phyloP scores from a whole-genome alignment of 1,284 basidiomycete genomes.

The Chalciporus sp. region DNA sequence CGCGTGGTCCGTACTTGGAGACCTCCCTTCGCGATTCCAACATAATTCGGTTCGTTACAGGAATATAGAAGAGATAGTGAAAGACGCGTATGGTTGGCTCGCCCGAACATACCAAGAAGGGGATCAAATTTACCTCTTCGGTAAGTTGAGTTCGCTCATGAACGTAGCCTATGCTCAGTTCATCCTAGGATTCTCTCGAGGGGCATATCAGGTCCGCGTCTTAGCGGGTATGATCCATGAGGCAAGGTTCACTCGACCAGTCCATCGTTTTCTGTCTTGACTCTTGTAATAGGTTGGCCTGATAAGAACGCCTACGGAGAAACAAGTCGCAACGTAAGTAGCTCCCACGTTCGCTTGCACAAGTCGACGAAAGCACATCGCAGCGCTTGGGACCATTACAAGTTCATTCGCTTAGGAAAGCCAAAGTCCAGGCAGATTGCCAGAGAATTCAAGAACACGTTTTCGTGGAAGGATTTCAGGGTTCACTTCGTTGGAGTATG shows the following conservation, averaged over 20 bases:
- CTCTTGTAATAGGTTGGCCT: conserved; percentile 15
- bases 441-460: conserved; percentile 32
- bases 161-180: background rate
- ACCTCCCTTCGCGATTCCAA: background rate
- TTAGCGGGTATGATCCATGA: conserved; percentile 42
- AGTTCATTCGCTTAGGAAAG: conserved; percentile 17
- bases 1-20: conserved; percentile 23
- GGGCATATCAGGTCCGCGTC: conserved; percentile 45
- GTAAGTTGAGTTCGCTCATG: conserved; percentile 19
- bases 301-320: conserved; percentile 26
- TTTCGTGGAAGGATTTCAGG: conserved; percentile 28
- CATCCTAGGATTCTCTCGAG: conserved; percentile 45
- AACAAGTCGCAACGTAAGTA: conserved; percentile 27
- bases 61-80: conserved; percentile 20
- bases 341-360: too few relatives aligned
- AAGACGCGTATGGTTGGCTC: conserved; percentile 44
- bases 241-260: conserved; percentile 18
- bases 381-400: conserved; percentile 44
- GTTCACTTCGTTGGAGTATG: conserved; percentile 42
- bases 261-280: background rate
- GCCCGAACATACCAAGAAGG: conserved; percentile 38
- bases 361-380: background rate
- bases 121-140: conserved; percentile 46
- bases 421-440: conserved; percentile 19
- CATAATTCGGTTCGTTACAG: background rate